Evolutionary conservation across 495 filamentous ascomycete genomes (phyloP).

Genomic region (Baudoinia panamericana): DNA sequence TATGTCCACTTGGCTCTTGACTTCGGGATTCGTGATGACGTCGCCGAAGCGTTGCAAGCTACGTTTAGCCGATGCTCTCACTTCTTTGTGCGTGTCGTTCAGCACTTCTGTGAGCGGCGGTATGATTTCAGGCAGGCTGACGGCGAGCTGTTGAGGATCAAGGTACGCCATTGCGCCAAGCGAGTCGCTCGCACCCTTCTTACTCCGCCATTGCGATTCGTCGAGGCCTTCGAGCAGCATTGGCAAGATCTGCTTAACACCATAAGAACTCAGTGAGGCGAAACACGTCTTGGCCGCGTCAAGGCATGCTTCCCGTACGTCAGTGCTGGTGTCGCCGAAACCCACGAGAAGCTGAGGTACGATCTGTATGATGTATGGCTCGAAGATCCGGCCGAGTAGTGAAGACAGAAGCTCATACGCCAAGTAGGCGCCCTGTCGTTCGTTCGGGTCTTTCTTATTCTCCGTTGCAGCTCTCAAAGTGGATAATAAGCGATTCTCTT

Average conservation of each 20-base stretch:
- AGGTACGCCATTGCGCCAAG: conserved; percentile 97
- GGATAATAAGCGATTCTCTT: conserved; percentile 74
- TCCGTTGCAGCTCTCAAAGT: conserved; percentile 64
- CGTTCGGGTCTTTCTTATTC: conserved; percentile 80
- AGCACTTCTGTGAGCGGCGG: conserved; percentile 84
- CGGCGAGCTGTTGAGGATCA: conserved; percentile 82
- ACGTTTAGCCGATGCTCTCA: conserved; percentile 78
- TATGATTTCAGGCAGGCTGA: conserved; percentile 89
- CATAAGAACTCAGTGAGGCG: conserved; percentile 81
- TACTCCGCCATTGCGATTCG: conserved; percentile 92
- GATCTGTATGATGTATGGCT: conserved; percentile 91
- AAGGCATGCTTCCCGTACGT: conserved; percentile 83
- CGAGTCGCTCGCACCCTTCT: conserved; percentile 92
- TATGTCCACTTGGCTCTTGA: conserved; percentile 78
- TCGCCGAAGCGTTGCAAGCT: conserved; percentile 95
- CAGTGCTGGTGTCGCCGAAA: conserved; percentile 76
- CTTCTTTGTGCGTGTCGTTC: conserved; percentile 97
- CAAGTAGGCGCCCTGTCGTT: conserved; percentile 76
- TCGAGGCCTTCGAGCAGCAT: conserved; percentile 86
- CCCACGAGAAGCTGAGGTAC: conserved; percentile 78
- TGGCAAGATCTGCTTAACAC: conserved; percentile 86
- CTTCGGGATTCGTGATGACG: conserved; percentile 94
- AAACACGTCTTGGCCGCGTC: conserved; percentile 93
- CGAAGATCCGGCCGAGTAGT: conserved; percentile 75
- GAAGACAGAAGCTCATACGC: conserved; percentile 82